A percentile compares a stretch with the other conserved stretches of the same genome.
Evolutionary conservation across 768 basidiomycete species (phyloP).

Genomic region (Suillus plorans): DNA sequence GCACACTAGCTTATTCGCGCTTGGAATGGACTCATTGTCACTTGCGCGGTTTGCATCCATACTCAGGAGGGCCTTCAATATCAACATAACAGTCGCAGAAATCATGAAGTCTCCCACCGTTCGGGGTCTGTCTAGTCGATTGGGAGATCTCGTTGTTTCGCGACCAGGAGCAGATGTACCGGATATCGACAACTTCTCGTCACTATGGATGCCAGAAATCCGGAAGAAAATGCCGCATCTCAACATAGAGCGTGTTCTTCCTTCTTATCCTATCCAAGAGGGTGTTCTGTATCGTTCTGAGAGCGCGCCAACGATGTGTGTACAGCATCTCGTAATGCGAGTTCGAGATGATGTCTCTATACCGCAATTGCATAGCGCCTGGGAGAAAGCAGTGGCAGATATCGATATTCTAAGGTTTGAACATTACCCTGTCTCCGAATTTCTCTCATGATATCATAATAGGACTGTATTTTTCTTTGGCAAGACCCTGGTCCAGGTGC

Average conservation of each 20-base stretch:
- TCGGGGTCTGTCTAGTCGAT: conserved; percentile 18
- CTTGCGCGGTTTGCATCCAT: conserved; percentile 23
- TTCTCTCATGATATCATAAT: neutral
- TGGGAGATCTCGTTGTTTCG: conserved; percentile 8
- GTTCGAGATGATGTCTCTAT: conserved; percentile 24
- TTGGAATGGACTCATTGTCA: conserved; percentile 33
- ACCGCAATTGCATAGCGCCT: conserved; percentile 29
- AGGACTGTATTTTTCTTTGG: conserved; percentile 35
- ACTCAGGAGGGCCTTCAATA: conserved; percentile 19
- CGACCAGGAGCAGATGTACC: neutral
- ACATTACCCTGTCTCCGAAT: neutral
- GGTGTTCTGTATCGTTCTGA: conserved; percentile 44
- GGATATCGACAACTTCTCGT: conserved; percentile 16
- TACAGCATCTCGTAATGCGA: conserved; percentile 42
- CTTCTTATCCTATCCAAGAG: conserved; percentile 47
- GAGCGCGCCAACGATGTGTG: conserved; percentile 38
- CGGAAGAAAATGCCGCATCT: conserved; percentile 6
- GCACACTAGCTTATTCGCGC: conserved; percentile 31
- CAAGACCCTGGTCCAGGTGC: conserved; percentile 26
- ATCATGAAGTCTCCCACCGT: conserved; percentile 30
- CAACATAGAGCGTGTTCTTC: conserved; percentile 29
- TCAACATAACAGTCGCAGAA: conserved; percentile 24
- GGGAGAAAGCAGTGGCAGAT: conserved; percentile 29
- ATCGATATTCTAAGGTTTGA: conserved; percentile 29
- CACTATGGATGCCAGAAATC: conserved; percentile 17